Base-by-base conservation (phyloP, 1,284 basidiomycete species). In the Trametes polyzona region DNA sequence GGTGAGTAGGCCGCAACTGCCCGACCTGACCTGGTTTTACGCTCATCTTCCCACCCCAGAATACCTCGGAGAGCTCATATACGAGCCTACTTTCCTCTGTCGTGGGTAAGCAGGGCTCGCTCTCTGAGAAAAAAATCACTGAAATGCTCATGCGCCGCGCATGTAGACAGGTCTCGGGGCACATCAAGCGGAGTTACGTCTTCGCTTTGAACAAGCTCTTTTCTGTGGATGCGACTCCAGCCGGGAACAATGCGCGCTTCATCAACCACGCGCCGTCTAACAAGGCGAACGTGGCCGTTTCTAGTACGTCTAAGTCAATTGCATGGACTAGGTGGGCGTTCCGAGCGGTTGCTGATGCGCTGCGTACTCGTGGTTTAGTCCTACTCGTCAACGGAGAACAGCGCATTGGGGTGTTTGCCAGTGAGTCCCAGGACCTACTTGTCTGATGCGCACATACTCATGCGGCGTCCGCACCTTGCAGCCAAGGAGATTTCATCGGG, bases 31-130 rank as follows among this genome's bases (percentile, higher is more conserved):
- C 35, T 19, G 1, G 4, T 14, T 19, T 27, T 3, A 7, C 19
- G 24, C 21, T 29, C 39, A 30, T 24, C 3, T 21, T 39, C 10
- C 10, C 24, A 27, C 32, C 24, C 4, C 57, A 86, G 86, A 85
- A 65, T 88, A 88, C 63, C 71, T 77, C 26, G 87, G 86, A 1
- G 80, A 87, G 58, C 68, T 85, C 14, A 71, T 87, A 2, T 77
- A 66, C 32, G 66, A 76, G 21, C 57, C 69, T 0, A 79, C 79
- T 0, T 72, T 77, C 16, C 63, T 71, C 0, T 66, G 64, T 16
- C 66, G 73, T 47, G 63, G 67, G 73, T 73, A 42, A 12, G 70
- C 56, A 24, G 4, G 39, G 23, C 14, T 19, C 2, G 12, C 5
- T 19, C 11, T 37, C n/a, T 19, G 29, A 19, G 19, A 35, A 4